Percentiles rank a stretch among this genome's conserved stretches.
Evolutionary conservation across 2,329 filamentous ascomycete genomes (phyloP).

Genomic region (Xylariaceae sp.): DNA sequence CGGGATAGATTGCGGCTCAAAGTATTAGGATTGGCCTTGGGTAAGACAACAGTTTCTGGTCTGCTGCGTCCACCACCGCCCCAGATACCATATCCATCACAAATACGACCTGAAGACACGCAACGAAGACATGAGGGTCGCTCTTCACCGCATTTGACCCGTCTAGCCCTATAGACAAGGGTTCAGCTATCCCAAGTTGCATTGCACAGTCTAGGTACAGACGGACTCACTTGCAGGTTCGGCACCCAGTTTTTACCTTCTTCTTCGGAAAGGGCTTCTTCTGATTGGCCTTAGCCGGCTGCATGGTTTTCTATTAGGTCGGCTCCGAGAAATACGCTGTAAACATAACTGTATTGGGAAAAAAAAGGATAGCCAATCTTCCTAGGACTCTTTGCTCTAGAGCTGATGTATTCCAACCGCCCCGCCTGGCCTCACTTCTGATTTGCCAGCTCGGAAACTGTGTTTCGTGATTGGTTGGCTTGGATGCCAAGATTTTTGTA

Average conservation of each 20-base stretch:
- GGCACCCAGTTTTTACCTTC: slow-evolving; percentile 27
- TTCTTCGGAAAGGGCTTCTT: neutral
- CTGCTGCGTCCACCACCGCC: slow-evolving; percentile 27
- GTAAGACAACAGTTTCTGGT: neutral
- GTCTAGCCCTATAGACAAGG: slow-evolving; percentile 14
- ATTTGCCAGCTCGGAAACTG: neutral
- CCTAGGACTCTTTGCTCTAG: too few species aligned
- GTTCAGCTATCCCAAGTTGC: neutral
- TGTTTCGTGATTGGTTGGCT: neutral
- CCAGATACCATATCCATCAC: slow-evolving; percentile 31
- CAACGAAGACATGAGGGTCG: slow-evolving; percentile 26
- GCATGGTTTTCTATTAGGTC: too few species aligned
- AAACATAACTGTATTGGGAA: neutral
- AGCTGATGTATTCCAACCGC: too few species aligned
- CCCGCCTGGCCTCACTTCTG: too few species aligned
- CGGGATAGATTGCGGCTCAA: slow-evolving; percentile 5
- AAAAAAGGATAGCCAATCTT: too few species aligned
- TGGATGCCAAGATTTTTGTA: too few species aligned
- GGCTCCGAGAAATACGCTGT: too few species aligned
- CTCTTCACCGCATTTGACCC: slow-evolving; percentile 31
- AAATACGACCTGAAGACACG: slow-evolving; percentile 26
- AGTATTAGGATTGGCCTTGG: neutral
- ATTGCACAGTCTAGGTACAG: neutral
- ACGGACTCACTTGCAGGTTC: slow-evolving; percentile 28
- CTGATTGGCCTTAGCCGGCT: neutral